A percentile compares a stretch with the other conserved stretches of the same genome.
phyloP scores from a whole-genome alignment of 2,329 filamentous ascomycete genomes.

The Verticillium klebahnii region DNA sequence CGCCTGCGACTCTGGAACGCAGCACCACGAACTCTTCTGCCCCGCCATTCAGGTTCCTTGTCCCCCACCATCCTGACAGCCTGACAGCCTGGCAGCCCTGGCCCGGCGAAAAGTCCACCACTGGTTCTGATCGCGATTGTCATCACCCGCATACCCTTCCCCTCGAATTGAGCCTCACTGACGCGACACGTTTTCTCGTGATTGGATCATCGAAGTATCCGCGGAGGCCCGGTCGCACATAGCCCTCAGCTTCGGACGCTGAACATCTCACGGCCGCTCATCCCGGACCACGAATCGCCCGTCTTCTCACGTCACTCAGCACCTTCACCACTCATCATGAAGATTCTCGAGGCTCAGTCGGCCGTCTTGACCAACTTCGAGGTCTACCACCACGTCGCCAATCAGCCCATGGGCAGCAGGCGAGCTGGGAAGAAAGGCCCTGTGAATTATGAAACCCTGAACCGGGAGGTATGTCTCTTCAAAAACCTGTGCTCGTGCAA shows the following conservation, averaged over 20 bases:
- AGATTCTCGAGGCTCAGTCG: slow-evolving; percentile 67
- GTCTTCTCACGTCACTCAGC: no score
- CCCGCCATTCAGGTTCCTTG: not conserved
- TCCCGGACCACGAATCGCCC: no score
- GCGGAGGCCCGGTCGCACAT: not conserved
- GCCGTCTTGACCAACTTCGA: slow-evolving; percentile 70
- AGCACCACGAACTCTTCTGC: not conserved
- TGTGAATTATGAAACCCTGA: slow-evolving; percentile 54
- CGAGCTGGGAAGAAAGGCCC: slow-evolving; percentile 30
- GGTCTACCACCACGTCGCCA: slow-evolving; percentile 61
- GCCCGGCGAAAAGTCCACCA: not conserved
- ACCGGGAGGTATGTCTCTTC: slow-evolving; percentile 53
- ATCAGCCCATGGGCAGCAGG: slow-evolving; percentile 45
- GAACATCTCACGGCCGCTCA: not conserved
- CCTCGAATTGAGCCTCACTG: not conserved
- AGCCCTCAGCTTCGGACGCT: not conserved
- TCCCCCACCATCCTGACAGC: not conserved
- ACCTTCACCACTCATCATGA: slow-evolving; percentile 38
- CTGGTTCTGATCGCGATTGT: not conserved
- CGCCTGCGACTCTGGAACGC: not conserved
- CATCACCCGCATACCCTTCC: not conserved
- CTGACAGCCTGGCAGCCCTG: not conserved
- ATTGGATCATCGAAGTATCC: not conserved
- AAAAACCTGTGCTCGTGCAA: not conserved
- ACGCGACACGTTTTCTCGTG: not conserved